These are phyloP conservation scores for Fusarium sp. DNA, from an alignment of 2,329 filamentous ascomycete species.

Conservation along the genomic window DNA sequence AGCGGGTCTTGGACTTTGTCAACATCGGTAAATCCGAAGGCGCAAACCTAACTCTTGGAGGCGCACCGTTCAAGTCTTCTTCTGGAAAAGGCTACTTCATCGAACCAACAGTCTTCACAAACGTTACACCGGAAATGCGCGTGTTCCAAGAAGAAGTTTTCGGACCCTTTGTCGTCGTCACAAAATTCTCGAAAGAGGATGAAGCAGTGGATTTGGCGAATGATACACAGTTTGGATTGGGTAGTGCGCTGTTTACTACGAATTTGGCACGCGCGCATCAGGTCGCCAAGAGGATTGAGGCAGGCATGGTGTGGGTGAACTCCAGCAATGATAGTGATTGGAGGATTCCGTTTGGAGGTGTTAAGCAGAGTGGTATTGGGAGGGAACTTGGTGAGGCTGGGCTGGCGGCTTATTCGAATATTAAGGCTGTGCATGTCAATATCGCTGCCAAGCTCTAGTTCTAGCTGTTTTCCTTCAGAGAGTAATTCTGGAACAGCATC, in stretches of 20 bases:
- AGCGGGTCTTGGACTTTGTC: slow-evolving; percentile 76
- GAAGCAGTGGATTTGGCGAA: slow-evolving; percentile 58
- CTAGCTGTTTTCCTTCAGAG: too few species aligned
- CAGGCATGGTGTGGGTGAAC: slow-evolving; percentile 68
- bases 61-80: slow-evolving; percentile 52
- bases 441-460: slow-evolving; percentile 43
- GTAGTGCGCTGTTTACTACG: slow-evolving; percentile 70
- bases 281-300: slow-evolving; percentile 67
- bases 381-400: slow-evolving; percentile 59
- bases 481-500: too few species aligned
- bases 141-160: slow-evolving; percentile 62
- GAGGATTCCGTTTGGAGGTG: slow-evolving; percentile 58
- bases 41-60: slow-evolving; percentile 73
- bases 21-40: slow-evolving; percentile 76
- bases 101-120: slow-evolving; percentile 59
- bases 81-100: slow-evolving; percentile 59
- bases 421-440: slow-evolving; percentile 60
- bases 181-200: slow-evolving; percentile 55
- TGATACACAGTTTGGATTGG: slow-evolving; percentile 70
- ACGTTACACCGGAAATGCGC: slow-evolving; percentile 55
- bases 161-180: slow-evolving; percentile 57
- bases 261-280: slow-evolving; percentile 63
- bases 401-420: slow-evolving; percentile 57
- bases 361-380: slow-evolving; percentile 62
- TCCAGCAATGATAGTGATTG: slow-evolving; percentile 58